These are phyloP conservation scores for Scheffersomyces cryptocercus DNA, from an alignment of 1,139 yeast genomes.

Conservation along the genomic window DNA sequence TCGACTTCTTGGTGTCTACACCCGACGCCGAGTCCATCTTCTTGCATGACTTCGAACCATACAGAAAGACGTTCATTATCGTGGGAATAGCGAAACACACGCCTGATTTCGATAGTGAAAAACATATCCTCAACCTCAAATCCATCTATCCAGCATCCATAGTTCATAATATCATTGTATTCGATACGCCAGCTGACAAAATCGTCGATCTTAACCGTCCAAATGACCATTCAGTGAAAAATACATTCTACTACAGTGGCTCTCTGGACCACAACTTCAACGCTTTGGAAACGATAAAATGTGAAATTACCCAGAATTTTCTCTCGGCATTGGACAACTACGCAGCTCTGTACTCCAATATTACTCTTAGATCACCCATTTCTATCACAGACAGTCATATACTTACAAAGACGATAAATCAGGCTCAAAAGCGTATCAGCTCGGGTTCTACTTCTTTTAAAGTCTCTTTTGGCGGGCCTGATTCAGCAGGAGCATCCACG, in stretches of 20 bases:
- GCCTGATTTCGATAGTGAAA: conserved; percentile 25
- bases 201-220: conserved; percentile 15
- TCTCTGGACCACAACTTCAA: conserved; percentile 27
- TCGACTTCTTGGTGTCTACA: conserved; percentile 50
- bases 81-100: conserved; percentile 61
- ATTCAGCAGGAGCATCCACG: conserved; percentile 2
- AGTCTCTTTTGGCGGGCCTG: conserved; percentile 23
- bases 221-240: conserved; percentile 21
- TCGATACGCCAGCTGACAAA: conserved; percentile 47
- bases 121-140: conserved; percentile 28
- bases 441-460: conserved; percentile 42
- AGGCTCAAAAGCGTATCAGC: conserved; percentile 46
- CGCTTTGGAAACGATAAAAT: conserved; percentile 65
- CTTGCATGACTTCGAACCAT: conserved; percentile 87
- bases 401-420: conserved; percentile 54
- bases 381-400: conserved; percentile 54
- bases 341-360: conserved; percentile 68
- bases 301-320: conserved; percentile 69
- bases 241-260: conserved; percentile 27
- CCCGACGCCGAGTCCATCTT: conserved; percentile 62
- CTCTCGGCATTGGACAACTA: conserved; percentile 64
- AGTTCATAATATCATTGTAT: conserved; percentile 61
- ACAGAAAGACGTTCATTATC: conserved; percentile 68
- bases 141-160: conserved; percentile 57
- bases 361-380: conserved; percentile 74